Evolutionary conservation across 331 rosid species (phyloP).

Genomic region (Malus hybrid): DNA sequence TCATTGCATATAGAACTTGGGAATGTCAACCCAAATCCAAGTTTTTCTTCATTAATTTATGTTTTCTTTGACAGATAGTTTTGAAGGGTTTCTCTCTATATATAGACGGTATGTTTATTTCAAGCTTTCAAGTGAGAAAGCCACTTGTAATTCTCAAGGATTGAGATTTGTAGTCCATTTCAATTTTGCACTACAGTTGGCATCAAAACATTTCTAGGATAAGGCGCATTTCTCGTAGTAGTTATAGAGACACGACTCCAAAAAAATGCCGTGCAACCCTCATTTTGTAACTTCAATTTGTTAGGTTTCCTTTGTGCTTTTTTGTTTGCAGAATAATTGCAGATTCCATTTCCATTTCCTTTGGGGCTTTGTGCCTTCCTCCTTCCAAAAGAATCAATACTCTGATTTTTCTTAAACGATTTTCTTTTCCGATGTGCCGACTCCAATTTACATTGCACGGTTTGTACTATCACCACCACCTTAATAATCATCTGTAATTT

Average conservation of each 20-base stretch:
- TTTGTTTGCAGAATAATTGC: neutral
- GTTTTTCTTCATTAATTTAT: neutral
- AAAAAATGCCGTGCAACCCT: neutral
- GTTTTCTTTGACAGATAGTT: neutral
- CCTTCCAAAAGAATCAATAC: too few species aligned
- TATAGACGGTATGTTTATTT: neutral
- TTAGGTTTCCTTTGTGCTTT: neutral
- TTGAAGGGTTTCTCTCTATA: neutral
- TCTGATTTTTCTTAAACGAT: neutral
- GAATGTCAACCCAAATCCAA: constrained; percentile 1
- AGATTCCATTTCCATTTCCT: neutral
- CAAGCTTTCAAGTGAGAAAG: neutral
- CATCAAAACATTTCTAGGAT: neutral
- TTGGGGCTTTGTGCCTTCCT: too few species aligned
- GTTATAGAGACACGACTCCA: neutral
- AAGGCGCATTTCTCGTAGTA: neutral
- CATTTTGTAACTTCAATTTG: neutral
- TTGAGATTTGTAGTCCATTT: neutral
- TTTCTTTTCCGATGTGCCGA: too few species aligned
- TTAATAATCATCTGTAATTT: too few species aligned
- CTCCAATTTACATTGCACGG: too few species aligned
- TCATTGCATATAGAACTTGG: neutral
- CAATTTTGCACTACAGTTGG: neutral
- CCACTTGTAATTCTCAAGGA: neutral
- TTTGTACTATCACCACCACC: too few species aligned